Percentiles rank a stretch among this genome's conserved stretches.
These are phyloP conservation scores for Pseudogymnoascus verrucosus DNA, from an alignment of 2,329 filamentous ascomycete genomes.

Conservation along the genomic window DNA sequence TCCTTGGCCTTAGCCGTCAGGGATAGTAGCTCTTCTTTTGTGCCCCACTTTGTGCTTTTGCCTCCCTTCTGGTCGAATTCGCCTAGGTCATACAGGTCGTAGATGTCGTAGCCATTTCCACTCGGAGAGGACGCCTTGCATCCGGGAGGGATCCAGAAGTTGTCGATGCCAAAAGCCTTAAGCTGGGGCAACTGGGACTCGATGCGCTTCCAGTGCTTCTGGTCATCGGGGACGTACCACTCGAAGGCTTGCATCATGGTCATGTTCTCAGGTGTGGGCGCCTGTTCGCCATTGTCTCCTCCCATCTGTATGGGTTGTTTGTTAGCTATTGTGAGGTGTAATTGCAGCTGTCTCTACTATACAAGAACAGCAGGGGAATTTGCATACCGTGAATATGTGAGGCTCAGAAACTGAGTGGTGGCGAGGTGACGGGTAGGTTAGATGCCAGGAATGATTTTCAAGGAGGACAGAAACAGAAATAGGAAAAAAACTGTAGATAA, in stretches of 20 bases:
- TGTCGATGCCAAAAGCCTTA: constrained; percentile 51
- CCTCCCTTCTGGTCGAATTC: constrained; percentile 66
- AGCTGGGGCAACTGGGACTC: constrained; percentile 43
- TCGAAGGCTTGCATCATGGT: constrained; percentile 65
- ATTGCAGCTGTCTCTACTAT: background rate
- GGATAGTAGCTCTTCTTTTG: constrained; percentile 49
- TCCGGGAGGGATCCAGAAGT: constrained; percentile 62
- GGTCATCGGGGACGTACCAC: constrained; percentile 59
- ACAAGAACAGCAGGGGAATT: background rate
- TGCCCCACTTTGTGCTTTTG: constrained; percentile 60
- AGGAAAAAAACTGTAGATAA: background rate
- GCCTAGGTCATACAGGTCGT: constrained; percentile 62
- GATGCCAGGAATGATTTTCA: background rate
- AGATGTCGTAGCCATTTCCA: constrained; percentile 62
- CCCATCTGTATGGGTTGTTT: constrained; percentile 1
- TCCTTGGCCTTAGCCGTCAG: constrained; percentile 44
- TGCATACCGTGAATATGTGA: background rate
- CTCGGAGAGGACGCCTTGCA: constrained; percentile 56
- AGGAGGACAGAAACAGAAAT: background rate
- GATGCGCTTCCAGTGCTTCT: constrained; percentile 54
- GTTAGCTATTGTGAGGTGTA: background rate
- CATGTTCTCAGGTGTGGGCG: constrained; percentile 36
- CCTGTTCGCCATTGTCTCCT: constrained; percentile 16
- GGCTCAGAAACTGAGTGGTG: background rate
- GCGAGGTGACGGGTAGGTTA: background rate